Base-by-base conservation (phyloP, 805 yeast species). In the Pichia ethanolica region DNA sequence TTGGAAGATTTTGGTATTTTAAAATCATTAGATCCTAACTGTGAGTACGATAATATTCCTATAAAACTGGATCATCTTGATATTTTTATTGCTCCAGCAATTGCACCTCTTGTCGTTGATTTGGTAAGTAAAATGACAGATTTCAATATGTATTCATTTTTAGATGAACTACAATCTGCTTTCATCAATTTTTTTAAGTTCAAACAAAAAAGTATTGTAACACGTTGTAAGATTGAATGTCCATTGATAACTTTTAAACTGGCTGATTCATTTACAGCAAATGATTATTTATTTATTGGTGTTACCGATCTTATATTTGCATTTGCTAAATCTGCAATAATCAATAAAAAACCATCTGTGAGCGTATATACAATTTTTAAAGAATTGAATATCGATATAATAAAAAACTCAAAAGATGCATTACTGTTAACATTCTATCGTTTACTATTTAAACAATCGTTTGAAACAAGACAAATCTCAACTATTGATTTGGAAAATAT, bases 111-210 rank as follows among this genome's bases (percentile, higher is more conserved):
- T 7, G 13, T 58, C 11, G 51, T 56, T 10, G 61, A 63, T 5
- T 59, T 73, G 1, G 32, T 79, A 0, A 65, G 74, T 1, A 66
- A 64, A 0, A 56, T 81, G 35, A 67, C 70, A 27, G 64, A 63
- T 14, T 67, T 69, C 13, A 68, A 75, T 3, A 60, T 81, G 35
- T 73, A 72, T 9, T 69, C 72, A 11, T 69, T 80, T 5, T 67
- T 89, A 56, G 97, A 90, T 62, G 62, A 63, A 14, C 65, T 89
- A 13, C 95, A 90, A 51, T 62, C 78, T 14, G 77, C 78, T 9
- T 76, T 84, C 3, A 33, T 49, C 5, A 20, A 13, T 8, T 49
- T 45, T 38, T 49, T 44, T 34, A 45, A 45, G 9, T 49, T 40
- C 32, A 46, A 41, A 34, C 14, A 49, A 26, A 44, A 46, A 35